Base-by-base conservation (phyloP, 352 stramenopile species). In the Globisporangium spiculum region DNA sequence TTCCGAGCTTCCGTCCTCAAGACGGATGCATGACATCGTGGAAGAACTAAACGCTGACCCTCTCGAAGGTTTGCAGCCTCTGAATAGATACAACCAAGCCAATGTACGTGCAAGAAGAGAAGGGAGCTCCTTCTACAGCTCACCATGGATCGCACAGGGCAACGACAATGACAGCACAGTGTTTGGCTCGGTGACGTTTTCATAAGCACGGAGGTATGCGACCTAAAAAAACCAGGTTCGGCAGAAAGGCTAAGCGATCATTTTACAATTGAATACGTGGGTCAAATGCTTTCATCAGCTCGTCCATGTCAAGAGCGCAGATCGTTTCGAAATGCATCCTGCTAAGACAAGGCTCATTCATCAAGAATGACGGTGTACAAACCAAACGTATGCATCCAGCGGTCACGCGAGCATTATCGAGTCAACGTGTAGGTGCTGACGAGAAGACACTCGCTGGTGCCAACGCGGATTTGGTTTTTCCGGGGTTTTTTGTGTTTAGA, bases 1-100 rank as follows among this genome's bases (percentile, higher is more conserved):
- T 87, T 50, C 86, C 87, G 63, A 76, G 71, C 34, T 67, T 94
- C 14, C 76, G 86, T 8, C 86, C 86, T 14, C 81, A 93, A 66
- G 81, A 94, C 38, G 86, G 86, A 24, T 96, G 81, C 65, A 85
- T 84, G 84, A 86, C 84, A n/a, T 71, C 76, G 36, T 92, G 81
- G 82, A 90, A 91, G 70, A 81, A 76, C 61, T 90, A 85, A 55
- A 41, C 8, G 18, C 14, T n/a, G 46, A 0, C 38, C 2, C 38
- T 20, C 38, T 20, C 10, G 38, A 46, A 30, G 20, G 14, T n/a
- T 18, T 26, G 5, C 22, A 26, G 6, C 22, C 8, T 20, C 50
- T 32, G 22, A 48, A 36, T 41, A 32, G 34, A 54, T 20, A 54
- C 36, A 24, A 63, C 38, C 14, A 14, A 46, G 38, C 38, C 2